Conservation (phyloP, 176 grass and related monocot species). For the Hyparrhenia diplandra region DNA sequence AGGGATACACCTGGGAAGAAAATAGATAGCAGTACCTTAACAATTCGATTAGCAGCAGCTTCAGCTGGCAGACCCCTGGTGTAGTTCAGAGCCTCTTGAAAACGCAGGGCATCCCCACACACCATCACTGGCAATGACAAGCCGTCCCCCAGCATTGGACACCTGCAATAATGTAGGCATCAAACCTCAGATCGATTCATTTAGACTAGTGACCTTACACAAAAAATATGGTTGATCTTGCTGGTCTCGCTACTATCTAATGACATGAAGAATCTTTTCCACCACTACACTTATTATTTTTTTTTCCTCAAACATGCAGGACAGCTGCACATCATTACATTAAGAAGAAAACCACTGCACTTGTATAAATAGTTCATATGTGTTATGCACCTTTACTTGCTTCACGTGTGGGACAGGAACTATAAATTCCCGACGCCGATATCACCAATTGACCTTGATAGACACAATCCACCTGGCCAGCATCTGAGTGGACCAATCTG, state of each 20-base stretch:
- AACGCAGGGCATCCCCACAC: constrained; percentile 80
- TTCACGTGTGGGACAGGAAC: constrained; percentile 97
- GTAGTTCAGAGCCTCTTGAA: constrained; percentile 72
- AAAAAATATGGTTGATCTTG: constrained; percentile 24
- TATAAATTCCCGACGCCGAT: constrained; percentile 92
- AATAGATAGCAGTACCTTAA: constrained; percentile 56
- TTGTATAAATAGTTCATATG: background rate
- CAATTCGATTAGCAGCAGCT: constrained; percentile 70
- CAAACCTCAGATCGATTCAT: constrained; percentile 19
- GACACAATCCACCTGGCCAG: constrained; percentile 96
- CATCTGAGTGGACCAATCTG: constrained; percentile 98
- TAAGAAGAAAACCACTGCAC: too few relatives aligned
- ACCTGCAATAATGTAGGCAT: constrained; percentile 57
- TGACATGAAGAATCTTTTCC: constrained; percentile 28
- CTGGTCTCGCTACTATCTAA: constrained; percentile 27
- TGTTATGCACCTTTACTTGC: constrained; percentile 84
- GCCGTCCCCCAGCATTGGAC: constrained; percentile 79
- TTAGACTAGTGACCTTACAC: constrained; percentile 10
- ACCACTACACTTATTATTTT: too few relatives aligned
- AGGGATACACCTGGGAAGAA: background rate
- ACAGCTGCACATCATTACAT: too few relatives aligned
- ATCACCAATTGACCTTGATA: constrained; percentile 99
- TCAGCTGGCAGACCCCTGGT: constrained; percentile 79
- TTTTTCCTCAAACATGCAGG: too few relatives aligned
- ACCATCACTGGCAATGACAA: constrained; percentile 91